Conservation (phyloP, 495 filamentous ascomycete species). For the Aspergillus taichungensis region DNA sequence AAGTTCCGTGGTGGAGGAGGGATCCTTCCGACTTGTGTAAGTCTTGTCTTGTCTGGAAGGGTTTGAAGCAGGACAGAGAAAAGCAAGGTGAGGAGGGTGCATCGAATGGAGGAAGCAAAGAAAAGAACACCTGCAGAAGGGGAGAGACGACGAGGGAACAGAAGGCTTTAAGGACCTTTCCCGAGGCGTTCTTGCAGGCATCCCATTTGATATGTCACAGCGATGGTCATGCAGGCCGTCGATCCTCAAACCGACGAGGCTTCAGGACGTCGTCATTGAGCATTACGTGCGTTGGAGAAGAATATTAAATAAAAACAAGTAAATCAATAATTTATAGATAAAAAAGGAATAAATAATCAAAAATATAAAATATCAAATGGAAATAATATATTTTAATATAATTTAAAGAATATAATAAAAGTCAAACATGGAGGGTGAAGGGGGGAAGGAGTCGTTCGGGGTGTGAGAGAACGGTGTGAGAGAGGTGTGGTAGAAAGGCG, state of each 20-base stretch:
- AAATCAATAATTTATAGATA: too few relatives aligned
- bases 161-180: conserved; percentile 29
- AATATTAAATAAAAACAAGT: too few relatives aligned
- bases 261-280: conserved; percentile 11
- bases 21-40: conserved; percentile 1
- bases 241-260: conserved; percentile 25
- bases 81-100: too few relatives aligned
- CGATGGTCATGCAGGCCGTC: conserved; percentile 42
- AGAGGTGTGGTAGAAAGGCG: too few relatives aligned
- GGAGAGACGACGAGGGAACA: conserved; percentile 22
- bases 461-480: neutral
- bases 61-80: conserved; percentile 20
- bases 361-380: neutral
- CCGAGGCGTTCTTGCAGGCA: conserved; percentile 32
- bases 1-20: neutral
- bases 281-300: conserved; percentile 10
- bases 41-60: neutral
- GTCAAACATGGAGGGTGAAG: conserved; percentile 15
- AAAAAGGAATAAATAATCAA: conserved; percentile 1
- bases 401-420: conserved; percentile 3
- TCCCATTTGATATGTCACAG: conserved; percentile 48
- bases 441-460: conserved; percentile 11
- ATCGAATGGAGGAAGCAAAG: conserved; percentile 8
- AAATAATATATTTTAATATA: conserved; percentile 1
- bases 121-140: conserved; percentile 23